A percentile compares a stretch with the other conserved stretches of the same genome.
phyloP scores from a whole-genome alignment of 106 monocot species.

The Allium cepa region DNA sequence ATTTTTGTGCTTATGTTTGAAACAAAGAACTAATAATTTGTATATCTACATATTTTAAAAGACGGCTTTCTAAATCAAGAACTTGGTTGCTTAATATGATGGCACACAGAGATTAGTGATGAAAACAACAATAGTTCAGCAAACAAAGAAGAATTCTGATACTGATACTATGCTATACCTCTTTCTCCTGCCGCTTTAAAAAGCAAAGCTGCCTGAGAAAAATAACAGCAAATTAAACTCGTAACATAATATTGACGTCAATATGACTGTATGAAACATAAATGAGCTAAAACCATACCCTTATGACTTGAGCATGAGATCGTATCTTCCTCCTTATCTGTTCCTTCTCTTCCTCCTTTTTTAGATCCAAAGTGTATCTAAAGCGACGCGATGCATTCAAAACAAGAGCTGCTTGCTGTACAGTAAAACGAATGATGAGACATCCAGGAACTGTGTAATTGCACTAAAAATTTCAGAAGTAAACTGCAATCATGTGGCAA shows the following conservation, averaged over 20 bases:
- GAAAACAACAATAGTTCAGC: neutral
- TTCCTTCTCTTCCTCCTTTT: slow-evolving; percentile 55
- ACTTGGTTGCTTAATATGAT: too few relatives aligned
- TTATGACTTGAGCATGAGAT: slow-evolving; percentile 50
- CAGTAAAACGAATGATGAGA: too few relatives aligned
- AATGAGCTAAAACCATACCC: slow-evolving; percentile 16
- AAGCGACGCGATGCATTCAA: slow-evolving; percentile 65
- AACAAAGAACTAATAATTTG: too few relatives aligned
- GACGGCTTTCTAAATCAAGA: too few relatives aligned
- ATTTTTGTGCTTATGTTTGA: too few relatives aligned
- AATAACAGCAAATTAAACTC: slow-evolving; percentile 1
- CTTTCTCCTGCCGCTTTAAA: slow-evolving; percentile 72
- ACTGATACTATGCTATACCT: slow-evolving; percentile 15
- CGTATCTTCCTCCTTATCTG: slow-evolving; percentile 46
- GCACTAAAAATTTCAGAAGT: too few relatives aligned
- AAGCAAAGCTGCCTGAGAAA: slow-evolving; percentile 69
- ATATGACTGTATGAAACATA: neutral
- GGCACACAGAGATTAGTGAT: too few relatives aligned
- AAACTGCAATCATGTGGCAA: too few relatives aligned
- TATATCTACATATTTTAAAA: too few relatives aligned
- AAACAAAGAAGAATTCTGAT: neutral
- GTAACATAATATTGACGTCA: too few relatives aligned
- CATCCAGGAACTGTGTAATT: too few relatives aligned
- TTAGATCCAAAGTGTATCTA: slow-evolving; percentile 65
- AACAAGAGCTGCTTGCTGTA: slow-evolving; percentile 58